Evolutionary conservation across 306 rosid genomes (phyloP).

Genomic region (Citrullus amarus): DNA sequence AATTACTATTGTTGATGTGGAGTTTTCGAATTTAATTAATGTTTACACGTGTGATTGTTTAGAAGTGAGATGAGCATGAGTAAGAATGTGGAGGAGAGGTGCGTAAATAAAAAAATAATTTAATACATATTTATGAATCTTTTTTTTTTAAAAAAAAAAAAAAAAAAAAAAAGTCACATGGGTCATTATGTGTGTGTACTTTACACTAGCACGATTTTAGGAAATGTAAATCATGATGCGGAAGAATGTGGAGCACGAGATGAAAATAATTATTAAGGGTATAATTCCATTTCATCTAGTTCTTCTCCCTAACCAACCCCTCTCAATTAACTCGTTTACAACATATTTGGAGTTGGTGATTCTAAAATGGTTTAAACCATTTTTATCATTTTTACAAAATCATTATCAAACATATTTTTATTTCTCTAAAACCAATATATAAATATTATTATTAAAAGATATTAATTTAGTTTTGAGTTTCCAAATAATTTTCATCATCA

Average conservation of each 20-base stretch:
- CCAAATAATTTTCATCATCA: no score
- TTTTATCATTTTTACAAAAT: no score
- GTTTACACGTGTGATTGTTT: neutral
- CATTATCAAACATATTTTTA: no score
- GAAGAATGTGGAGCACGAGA: neutral
- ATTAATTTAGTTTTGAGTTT: no score
- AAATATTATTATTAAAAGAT: no score
- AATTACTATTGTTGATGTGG: neutral
- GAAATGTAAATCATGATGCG: neutral
- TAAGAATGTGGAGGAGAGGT: neutral
- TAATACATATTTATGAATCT: neutral
- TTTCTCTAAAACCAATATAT: no score
- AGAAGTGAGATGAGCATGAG: neutral
- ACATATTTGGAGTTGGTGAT: no score
- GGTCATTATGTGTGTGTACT: slow-evolving; percentile 4
- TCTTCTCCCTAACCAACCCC: neutral
- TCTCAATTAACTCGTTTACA: neutral
- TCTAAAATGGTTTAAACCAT: no score
- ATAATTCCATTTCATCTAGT: neutral
- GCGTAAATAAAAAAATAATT: neutral
- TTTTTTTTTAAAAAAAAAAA: no score
- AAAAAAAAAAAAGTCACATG: neutral
- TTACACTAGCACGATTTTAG: slow-evolving; percentile 2
- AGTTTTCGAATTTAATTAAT: neutral
- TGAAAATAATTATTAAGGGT: neutral